Conservation (phyloP, 805 yeast genomes). For the Metschnikowia picachoensis region DNA sequence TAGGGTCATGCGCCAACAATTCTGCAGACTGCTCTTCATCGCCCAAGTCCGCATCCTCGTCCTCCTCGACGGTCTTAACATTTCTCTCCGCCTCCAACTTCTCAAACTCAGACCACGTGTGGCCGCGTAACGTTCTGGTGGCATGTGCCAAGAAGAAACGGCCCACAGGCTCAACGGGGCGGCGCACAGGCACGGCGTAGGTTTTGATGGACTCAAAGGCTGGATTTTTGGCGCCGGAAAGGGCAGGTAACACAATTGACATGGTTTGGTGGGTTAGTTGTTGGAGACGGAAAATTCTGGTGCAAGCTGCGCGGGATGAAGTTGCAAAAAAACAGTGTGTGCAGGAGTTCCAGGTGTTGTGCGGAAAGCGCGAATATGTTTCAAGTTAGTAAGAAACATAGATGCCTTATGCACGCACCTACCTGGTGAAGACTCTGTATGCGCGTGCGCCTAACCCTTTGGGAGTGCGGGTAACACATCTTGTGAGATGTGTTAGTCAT, state of each 20-base stretch:
- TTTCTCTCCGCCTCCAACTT: constrained; percentile 87
- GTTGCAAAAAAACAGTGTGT: too few species aligned
- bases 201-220: constrained; percentile 48
- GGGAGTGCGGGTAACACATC: too few species aligned
- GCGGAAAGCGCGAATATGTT: too few species aligned
- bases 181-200: constrained; percentile 59
- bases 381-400: too few species aligned
- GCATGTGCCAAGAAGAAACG: constrained; percentile 95
- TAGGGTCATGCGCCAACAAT: constrained; percentile 84
- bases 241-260: constrained; percentile 50
- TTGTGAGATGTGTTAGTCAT: too few species aligned
- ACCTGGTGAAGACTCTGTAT: too few species aligned
- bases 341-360: too few species aligned
- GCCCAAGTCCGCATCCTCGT: constrained; percentile 58
- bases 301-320: neutral
- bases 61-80: constrained; percentile 65
- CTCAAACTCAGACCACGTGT: constrained; percentile 98
- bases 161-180: constrained; percentile 95
- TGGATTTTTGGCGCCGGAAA: constrained; percentile 41
- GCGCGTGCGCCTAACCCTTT: too few species aligned
- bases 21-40: constrained; percentile 71
- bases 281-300: neutral
- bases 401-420: too few species aligned
- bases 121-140: constrained; percentile 90
- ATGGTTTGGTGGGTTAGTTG: constrained; percentile 14